phyloP scores from a whole-genome alignment of 805 yeast species.

The Sporopachydermia quercuum region DNA sequence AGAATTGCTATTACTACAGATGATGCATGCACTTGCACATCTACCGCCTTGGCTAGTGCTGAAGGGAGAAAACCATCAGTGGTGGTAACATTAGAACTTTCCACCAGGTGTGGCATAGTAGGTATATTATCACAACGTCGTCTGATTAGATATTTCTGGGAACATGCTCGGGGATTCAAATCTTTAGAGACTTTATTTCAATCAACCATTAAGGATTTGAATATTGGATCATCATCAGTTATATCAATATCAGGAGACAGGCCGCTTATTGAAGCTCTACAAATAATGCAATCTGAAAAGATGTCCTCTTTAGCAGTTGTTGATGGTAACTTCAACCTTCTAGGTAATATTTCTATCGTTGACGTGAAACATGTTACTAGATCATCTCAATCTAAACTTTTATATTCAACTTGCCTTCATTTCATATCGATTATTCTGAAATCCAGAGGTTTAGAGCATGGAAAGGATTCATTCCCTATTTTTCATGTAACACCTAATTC shows the following conservation, averaged over 20 bases:
- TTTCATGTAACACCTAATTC: constrained; percentile 78
- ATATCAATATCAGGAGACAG: constrained; percentile 80
- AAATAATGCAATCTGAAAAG: constrained; percentile 69
- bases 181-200: constrained; percentile 62
- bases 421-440: constrained; percentile 77
- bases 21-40: constrained; percentile 18
- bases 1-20: constrained; percentile 67
- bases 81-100: no score
- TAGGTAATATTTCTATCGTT: constrained; percentile 90
- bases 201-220: constrained; percentile 52
- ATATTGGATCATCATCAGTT: constrained; percentile 58
- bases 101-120: constrained; percentile 30
- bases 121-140: constrained; percentile 90
- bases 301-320: constrained; percentile 89
- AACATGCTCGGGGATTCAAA: constrained; percentile 77
- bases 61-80: constrained; percentile 27
- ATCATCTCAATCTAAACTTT: constrained; percentile 69
- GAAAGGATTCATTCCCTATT: constrained; percentile 92
- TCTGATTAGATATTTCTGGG: constrained; percentile 76
- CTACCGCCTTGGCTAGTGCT: constrained; percentile 7
- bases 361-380: constrained; percentile 83
- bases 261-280: constrained; percentile 70
- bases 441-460: constrained; percentile 82
- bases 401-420: constrained; percentile 73
- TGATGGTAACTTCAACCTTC: constrained; percentile 55